Evolutionary conservation across 352 stramenopile genomes (phyloP).

Genomic region (Thraustotheca clavata): DNA sequence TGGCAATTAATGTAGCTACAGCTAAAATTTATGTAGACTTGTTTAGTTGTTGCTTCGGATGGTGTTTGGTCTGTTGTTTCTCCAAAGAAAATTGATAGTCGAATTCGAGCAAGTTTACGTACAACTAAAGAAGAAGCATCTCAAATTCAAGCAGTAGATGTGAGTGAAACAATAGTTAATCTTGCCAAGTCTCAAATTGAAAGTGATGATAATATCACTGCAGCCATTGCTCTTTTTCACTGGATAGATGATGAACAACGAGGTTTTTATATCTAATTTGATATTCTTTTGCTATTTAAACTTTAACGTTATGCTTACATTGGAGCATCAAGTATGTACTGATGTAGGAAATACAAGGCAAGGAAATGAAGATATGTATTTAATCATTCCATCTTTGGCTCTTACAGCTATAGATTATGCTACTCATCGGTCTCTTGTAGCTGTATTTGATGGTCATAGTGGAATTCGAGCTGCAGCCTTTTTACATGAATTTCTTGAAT

Average conservation of each 20-base stretch:
- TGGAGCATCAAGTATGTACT: neutral
- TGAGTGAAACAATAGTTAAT: neutral
- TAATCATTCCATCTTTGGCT: neutral
- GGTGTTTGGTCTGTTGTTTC: neutral
- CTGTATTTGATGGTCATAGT: conserved; percentile 19
- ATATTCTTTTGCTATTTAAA: neutral
- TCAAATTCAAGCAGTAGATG: neutral
- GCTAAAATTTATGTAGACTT: neutral
- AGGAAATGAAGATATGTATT: conserved; percentile 1
- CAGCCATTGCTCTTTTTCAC: conserved; percentile 33
- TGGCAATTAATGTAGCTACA: too few relatives aligned
- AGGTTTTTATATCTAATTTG: neutral
- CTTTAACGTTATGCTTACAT: neutral
- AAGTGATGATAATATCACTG: conserved; percentile 70
- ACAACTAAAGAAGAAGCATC: neutral
- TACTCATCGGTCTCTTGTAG: neutral
- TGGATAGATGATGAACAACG: neutral
- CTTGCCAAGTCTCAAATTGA: conserved; percentile 30
- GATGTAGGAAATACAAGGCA: conserved; percentile 12
- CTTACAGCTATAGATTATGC: neutral
- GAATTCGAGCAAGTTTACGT: neutral
- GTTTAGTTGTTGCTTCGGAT: neutral
- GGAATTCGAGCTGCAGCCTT: conserved; percentile 12
- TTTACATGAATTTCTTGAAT: neutral
- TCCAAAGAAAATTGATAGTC: neutral